Percentiles rank a stretch among this genome's conserved stretches.
phyloP scores from a whole-genome alignment of 805 yeast species.

The Spathaspora boniae region DNA sequence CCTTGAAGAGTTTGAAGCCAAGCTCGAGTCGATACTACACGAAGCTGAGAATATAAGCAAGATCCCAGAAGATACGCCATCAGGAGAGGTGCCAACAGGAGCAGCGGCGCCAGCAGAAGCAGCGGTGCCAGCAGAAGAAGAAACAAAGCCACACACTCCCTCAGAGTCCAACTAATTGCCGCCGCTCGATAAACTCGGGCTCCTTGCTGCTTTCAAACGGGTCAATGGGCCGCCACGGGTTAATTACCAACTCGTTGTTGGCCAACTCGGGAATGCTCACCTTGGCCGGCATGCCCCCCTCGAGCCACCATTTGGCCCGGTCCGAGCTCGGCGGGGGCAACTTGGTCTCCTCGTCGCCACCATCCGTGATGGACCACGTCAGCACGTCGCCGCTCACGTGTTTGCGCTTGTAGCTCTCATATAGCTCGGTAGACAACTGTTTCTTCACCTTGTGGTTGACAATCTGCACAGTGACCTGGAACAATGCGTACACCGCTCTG shows the following conservation, averaged over 20 bases:
- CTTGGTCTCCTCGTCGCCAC: conserved; percentile 29
- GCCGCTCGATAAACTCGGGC: conserved; percentile 46
- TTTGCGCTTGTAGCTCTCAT: conserved; percentile 49
- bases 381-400: conserved; percentile 39
- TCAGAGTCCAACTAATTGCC: conserved; percentile 1
- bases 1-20: conserved; percentile 62
- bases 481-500: conserved; percentile 79
- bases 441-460: conserved; percentile 61
- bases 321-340: conserved; percentile 92
- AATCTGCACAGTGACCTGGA: conserved; percentile 58
- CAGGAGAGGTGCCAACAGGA: not conserved
- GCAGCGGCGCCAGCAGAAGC: not conserved
- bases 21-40: conserved; percentile 53
- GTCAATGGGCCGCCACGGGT: conserved; percentile 66
- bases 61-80: not conserved
- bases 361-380: conserved; percentile 11
- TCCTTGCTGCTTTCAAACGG: conserved; percentile 60
- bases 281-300: conserved; percentile 71
- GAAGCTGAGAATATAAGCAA: conserved; percentile 41
- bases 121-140: not conserved
- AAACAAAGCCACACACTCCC: not conserved
- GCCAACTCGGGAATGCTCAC: conserved; percentile 48
- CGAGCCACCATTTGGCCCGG: conserved; percentile 86
- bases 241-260: conserved; percentile 44
- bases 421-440: conserved; percentile 53